Base-by-base conservation (phyloP, 805 yeast species). In the Kodamaea leandrae region DNA sequence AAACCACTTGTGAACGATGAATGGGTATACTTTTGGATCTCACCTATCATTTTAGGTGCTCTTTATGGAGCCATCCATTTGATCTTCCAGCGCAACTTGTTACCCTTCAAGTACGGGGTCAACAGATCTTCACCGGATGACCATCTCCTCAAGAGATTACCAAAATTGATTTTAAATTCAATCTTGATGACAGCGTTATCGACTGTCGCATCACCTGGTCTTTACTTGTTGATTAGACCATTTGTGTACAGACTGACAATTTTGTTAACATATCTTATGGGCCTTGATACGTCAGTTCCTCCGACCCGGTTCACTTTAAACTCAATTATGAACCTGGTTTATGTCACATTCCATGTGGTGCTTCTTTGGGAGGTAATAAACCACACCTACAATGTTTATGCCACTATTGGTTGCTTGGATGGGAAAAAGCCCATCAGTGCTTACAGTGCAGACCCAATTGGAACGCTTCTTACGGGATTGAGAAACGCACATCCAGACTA, bases 341-440 rank as follows among this genome's bases (percentile, higher is more conserved):
- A 54, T 16, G 53, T 61, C 2, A 63, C 68, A 21, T 71, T 57
- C 45, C 50, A 68, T n/a, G 46, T 64, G 16, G 58, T 64, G 27
- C 53, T 68, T 26, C 50, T 57, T 8, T 77, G 84, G 77, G 89
- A 84, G 51, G 34, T 73, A 6, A 56, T 75, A 17, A 81, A 82
- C 53, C 72, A 76, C 42, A 61, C 80, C 1, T 84, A 75, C 54
- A 70, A 79, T 51, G 83, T 83, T 2, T 83, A 82, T 54, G 72
- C 86, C 42, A 73, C 83, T 10, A 73, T 83, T 48, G 91, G 93
- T 2, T 84, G 91, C 56, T 54, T 85, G 38, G 83, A 81, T 50
- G 80, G 82, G 36, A 78, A 77, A 14, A 77, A 76, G 43, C 77
- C 86, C 14, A 68, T 85, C 6, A 76, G 83, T 33, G 60, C 76